Conservation (phyloP, 2,329 filamentous ascomycete genomes). For the Sporothrix protearum region DNA sequence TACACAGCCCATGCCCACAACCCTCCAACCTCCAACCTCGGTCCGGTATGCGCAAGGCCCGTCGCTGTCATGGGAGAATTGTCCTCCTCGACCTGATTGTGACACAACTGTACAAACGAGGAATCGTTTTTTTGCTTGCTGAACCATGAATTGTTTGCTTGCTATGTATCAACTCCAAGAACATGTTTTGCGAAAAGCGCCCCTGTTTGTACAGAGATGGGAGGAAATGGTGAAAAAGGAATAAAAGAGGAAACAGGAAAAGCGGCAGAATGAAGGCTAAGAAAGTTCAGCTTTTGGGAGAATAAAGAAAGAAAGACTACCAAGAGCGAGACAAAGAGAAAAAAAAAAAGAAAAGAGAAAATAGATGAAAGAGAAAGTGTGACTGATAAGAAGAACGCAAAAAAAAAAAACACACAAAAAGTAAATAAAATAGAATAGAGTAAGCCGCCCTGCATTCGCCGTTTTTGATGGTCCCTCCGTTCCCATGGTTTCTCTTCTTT, state of each 20-base stretch:
- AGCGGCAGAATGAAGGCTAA: conserved; percentile 20
- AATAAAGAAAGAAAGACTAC: neutral
- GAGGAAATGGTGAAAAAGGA: neutral
- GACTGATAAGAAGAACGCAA: neutral
- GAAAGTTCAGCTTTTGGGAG: conserved; percentile 5
- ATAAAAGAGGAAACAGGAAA: neutral
- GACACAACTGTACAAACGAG: too few species aligned
- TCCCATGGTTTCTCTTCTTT: neutral
- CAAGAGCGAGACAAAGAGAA: neutral
- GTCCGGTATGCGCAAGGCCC: conserved; percentile 24
- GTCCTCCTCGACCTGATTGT: too few species aligned
- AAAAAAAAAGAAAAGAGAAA: neutral
- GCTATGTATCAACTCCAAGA: neutral
- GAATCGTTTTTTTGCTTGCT: too few species aligned
- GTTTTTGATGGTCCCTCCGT: conserved; percentile 15
- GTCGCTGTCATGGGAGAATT: too few species aligned
- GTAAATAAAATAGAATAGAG: neutral
- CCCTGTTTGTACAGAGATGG: neutral
- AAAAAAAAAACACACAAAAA: neutral
- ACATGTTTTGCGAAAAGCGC: neutral
- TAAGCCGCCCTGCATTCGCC: conserved; percentile 3
- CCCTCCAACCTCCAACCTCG: too few species aligned
- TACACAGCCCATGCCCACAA: too few species aligned
- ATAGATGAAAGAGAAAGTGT: neutral
- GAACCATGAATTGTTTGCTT: neutral